Evolutionary conservation across 78 protist species (phyloP).

Genomic region (Pigoraptor vietnamica): DNA sequence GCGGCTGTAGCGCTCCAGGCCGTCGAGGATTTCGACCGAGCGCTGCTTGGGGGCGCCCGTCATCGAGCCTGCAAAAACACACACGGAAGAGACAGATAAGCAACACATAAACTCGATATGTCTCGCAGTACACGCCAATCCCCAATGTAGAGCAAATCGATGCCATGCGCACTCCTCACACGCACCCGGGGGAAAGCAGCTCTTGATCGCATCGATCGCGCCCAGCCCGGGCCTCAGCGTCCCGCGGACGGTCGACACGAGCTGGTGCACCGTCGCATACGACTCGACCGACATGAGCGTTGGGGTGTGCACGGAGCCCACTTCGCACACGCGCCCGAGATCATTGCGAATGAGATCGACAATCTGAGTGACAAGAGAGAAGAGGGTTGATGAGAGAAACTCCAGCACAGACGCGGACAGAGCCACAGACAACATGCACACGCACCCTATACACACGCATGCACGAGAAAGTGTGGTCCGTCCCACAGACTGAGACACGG

Average conservation of each 20-base stretch:
- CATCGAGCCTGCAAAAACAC: slow-evolving; percentile 53
- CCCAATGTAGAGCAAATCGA: no score
- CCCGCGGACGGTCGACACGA: slow-evolving; percentile 60
- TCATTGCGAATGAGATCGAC: slow-evolving; percentile 62
- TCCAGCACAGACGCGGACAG: background rate
- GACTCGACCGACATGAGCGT: slow-evolving; percentile 58
- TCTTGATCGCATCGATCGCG: slow-evolving; percentile 16
- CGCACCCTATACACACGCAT: background rate
- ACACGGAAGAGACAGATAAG: no score
- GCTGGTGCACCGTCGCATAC: slow-evolving; percentile 73
- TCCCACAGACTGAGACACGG: no score
- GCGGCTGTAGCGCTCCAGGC: slow-evolving; percentile 24
- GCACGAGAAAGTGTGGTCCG: background rate
- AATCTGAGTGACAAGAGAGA: slow-evolving; percentile 12
- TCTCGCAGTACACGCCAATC: no score
- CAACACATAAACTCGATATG: no score
- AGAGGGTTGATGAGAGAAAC: no score
- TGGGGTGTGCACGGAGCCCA: slow-evolving; percentile 51
- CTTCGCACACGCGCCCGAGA: slow-evolving; percentile 51
- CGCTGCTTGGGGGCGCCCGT: slow-evolving; percentile 72
- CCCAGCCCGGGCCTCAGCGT: background rate
- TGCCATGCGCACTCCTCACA: no score
- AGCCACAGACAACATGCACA: background rate
- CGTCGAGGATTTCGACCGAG: slow-evolving; percentile 37
- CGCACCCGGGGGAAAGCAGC: slow-evolving; percentile 41